Conservation (phyloP, 176 grass and related monocot genomes). For the Hsuehochloa calcarea region DNA sequence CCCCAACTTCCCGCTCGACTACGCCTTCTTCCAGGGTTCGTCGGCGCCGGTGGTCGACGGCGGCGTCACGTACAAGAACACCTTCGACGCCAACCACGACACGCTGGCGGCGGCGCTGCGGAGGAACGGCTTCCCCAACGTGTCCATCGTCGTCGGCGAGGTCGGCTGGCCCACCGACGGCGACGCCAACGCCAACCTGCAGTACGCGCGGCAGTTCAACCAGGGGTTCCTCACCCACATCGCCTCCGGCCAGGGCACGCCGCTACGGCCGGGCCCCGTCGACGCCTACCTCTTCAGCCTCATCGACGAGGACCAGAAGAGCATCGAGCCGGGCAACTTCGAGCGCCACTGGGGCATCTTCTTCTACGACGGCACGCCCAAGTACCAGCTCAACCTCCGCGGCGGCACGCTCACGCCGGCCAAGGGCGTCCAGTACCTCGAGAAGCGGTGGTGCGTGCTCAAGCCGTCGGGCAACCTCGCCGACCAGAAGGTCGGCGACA, state of each 20-base stretch:
- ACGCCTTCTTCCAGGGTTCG: slow-evolving; percentile 78
- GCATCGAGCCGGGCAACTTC: slow-evolving; percentile 79
- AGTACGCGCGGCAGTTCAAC: slow-evolving; percentile 61
- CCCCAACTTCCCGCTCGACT: slow-evolving; percentile 81
- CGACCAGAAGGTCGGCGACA: slow-evolving; percentile 51
- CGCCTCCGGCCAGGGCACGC: slow-evolving; percentile 57
- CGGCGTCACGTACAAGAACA: slow-evolving; percentile 59
- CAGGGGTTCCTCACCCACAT: slow-evolving; percentile 64
- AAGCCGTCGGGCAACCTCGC: slow-evolving; percentile 43
- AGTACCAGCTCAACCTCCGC: slow-evolving; percentile 59
- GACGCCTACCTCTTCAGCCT: slow-evolving; percentile 89
- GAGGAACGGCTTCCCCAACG: slow-evolving; percentile 65
- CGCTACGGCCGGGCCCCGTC: slow-evolving; percentile 56
- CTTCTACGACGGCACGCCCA: slow-evolving; percentile 74
- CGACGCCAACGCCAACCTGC: slow-evolving; percentile 52
- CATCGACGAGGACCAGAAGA: slow-evolving; percentile 83
- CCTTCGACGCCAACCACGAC: slow-evolving; percentile 87
- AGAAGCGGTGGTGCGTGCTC: slow-evolving; percentile 65
- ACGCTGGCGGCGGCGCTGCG: slow-evolving; percentile 64
- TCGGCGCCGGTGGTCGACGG: slow-evolving; percentile 57
- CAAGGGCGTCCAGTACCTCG: slow-evolving; percentile 49
- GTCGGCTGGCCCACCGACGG: slow-evolving; percentile 89
- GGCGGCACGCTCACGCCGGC: slow-evolving; percentile 41
- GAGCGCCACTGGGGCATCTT: slow-evolving; percentile 94
- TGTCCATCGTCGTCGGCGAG: slow-evolving; percentile 70